Conservation (phyloP, 345 rosid species). For the Barbarea vulgaris region DNA sequence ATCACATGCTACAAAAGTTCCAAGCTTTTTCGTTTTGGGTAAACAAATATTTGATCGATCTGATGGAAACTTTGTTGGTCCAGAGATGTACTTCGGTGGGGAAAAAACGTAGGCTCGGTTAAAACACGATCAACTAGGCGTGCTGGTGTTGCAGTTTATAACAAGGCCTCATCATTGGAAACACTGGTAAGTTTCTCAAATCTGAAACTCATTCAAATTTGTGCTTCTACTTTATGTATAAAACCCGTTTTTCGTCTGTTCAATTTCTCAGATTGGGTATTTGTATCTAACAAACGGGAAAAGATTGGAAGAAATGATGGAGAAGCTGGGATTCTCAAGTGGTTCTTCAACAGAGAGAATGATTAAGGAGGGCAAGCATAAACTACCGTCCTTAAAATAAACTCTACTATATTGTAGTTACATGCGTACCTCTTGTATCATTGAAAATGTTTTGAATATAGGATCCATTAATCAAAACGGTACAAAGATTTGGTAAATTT, state of each 20-base stretch:
- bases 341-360: conserved; percentile 55
- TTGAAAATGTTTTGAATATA: conserved; percentile 12
- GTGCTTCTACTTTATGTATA: background rate
- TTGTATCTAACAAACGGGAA: conserved; percentile 68
- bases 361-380: conserved; percentile 47
- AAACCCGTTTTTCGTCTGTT: background rate
- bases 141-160: conserved; percentile 68
- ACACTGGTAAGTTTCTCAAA: conserved; percentile 51
- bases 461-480: background rate
- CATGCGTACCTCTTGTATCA: conserved; percentile 14
- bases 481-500: conserved; percentile 7
- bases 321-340: conserved; percentile 72
- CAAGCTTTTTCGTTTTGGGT: background rate
- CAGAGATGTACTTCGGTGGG: conserved; percentile 66
- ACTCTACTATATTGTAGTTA: background rate
- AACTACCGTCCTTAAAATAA: conserved; percentile 31
- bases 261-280: conserved; percentile 63
- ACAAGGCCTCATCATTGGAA: conserved; percentile 75
- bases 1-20: conserved; percentile 6
- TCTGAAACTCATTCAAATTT: background rate
- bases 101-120: conserved; percentile 63
- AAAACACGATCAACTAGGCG: conserved; percentile 66
- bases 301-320: conserved; percentile 83
- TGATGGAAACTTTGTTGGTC: conserved; percentile 1
- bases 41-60: background rate